A percentile compares a stretch with the other conserved stretches of the same genome.
phyloP scores from a whole-genome alignment of 768 basidiomycete genomes.

The Podaxis pistillaris region DNA sequence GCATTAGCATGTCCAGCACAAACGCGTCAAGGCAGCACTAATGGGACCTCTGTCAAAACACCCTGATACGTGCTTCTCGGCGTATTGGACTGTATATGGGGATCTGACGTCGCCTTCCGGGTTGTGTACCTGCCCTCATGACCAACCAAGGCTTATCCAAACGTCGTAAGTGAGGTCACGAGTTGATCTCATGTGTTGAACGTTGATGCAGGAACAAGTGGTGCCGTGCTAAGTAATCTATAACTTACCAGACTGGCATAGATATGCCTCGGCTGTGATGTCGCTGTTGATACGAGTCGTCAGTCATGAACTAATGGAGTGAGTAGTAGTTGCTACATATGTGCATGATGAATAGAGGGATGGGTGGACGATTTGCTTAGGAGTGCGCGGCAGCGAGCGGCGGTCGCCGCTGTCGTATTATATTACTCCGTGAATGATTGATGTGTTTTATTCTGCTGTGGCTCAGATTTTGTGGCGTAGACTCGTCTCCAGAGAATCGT shows the following conservation, averaged over 20 bases:
- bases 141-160: background rate
- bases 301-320: background rate
- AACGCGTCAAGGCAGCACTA: background rate
- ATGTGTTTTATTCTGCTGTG: background rate
- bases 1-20: background rate
- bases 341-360: background rate
- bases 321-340: background rate
- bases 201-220: background rate
- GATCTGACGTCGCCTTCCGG: slow-evolving; percentile 3
- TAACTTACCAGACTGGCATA: background rate
- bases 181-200: slow-evolving; percentile 1
- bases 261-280: background rate
- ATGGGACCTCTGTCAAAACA: background rate
- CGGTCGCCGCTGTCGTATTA: too few species aligned
- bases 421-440: background rate
- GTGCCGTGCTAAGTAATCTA: background rate
- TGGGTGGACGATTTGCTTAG: background rate
- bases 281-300: background rate
- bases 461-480: slow-evolving; percentile 10
- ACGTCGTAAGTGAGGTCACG: slow-evolving; percentile 1
- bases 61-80: slow-evolving; percentile 8
- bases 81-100: background rate
- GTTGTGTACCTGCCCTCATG: slow-evolving; percentile 1
- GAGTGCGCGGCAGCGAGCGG: background rate
- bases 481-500: background rate